These are phyloP conservation scores for Nakaseomyces kungkrabaensis DNA, from an alignment of 1,139 yeast genomes.

Conservation along the genomic window DNA sequence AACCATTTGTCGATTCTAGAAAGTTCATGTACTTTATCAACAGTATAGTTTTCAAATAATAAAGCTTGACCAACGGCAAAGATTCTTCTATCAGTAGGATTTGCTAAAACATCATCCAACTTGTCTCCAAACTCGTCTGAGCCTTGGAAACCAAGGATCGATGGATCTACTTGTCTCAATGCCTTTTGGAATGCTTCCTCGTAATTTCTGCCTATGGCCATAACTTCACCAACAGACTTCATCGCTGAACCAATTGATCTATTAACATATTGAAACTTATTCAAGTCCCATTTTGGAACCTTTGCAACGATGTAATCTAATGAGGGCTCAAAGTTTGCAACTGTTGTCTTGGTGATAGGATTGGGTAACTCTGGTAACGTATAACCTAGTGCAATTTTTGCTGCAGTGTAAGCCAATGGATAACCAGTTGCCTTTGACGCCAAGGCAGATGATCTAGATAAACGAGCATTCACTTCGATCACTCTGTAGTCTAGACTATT, in stretches of 20 bases:
- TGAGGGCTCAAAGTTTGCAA: slow-evolving; percentile 95
- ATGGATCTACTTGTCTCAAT: slow-evolving; percentile 91
- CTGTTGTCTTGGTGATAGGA: slow-evolving; percentile 92
- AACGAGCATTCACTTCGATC: slow-evolving; percentile 94
- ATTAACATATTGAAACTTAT: slow-evolving; percentile 90
- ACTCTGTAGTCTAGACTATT: slow-evolving; percentile 93
- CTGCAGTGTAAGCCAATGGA: slow-evolving; percentile 97
- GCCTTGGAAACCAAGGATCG: slow-evolving; percentile 87
- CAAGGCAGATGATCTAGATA: slow-evolving; percentile 93
- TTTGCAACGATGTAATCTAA: slow-evolving; percentile 93
- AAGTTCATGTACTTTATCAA: slow-evolving; percentile 82
- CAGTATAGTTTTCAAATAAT: slow-evolving; percentile 79
- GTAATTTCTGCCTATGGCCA: slow-evolving; percentile 97
- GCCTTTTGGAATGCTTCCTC: slow-evolving; percentile 99
- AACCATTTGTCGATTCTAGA: slow-evolving; percentile 96
- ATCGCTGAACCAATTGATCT: slow-evolving; percentile 90
- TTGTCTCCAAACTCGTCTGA: slow-evolving; percentile 50
- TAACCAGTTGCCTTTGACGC: slow-evolving; percentile 99
- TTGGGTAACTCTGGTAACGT: slow-evolving; percentile 92
- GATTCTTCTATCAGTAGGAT: slow-evolving; percentile 97
- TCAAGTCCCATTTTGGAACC: slow-evolving; percentile 96
- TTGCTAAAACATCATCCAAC: slow-evolving; percentile 67
- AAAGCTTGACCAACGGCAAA: slow-evolving; percentile 97
- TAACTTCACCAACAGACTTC: slow-evolving; percentile 99
- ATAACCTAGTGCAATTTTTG: slow-evolving; percentile 89